A percentile compares a stretch with the other conserved stretches of the same genome.
Evolutionary conservation across 495 filamentous ascomycete species (phyloP).

Genomic region (Aspergillus heteromorphus): DNA sequence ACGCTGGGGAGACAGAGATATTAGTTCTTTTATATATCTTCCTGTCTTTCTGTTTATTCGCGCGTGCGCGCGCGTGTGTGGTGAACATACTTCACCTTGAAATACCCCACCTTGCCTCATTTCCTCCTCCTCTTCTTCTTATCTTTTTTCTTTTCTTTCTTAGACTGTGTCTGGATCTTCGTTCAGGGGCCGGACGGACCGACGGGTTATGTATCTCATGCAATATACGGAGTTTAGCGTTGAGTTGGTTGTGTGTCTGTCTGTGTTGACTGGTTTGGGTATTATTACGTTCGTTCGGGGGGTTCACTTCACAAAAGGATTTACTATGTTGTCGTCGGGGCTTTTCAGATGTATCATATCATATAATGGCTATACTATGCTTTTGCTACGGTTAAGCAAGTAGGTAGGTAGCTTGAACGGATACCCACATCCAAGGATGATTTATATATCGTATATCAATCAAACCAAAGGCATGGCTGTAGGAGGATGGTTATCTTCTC

Average conservation of each 20-base stretch:
- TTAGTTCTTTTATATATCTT: slow-evolving; percentile 21
- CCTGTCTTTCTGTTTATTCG: not conserved
- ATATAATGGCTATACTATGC: too few relatives aligned
- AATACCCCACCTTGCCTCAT: not conserved
- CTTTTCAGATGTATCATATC: not conserved
- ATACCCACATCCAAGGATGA: too few relatives aligned
- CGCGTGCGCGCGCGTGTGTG: too few relatives aligned
- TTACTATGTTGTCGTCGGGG: too few relatives aligned
- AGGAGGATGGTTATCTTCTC: too few relatives aligned
- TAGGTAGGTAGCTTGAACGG: too few relatives aligned
- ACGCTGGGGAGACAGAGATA: slow-evolving; percentile 68
- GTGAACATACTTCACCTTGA: not conserved
- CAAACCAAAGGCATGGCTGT: too few relatives aligned
- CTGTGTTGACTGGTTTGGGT: not conserved
- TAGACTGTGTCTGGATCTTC: slow-evolving; percentile 6
- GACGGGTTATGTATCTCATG: slow-evolving; percentile 1
- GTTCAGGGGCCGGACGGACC: too few relatives aligned
- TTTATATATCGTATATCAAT: too few relatives aligned
- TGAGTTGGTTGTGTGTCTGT: slow-evolving; percentile 13
- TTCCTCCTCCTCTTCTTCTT: not conserved
- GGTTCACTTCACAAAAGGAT: not conserved
- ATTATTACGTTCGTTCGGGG: not conserved
- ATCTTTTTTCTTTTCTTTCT: slow-evolving; percentile 11
- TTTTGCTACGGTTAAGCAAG: too few relatives aligned
- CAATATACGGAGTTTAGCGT: slow-evolving; percentile 32